phyloP scores from a whole-genome alignment of 345 rosid species.

The Citrus inodora region DNA sequence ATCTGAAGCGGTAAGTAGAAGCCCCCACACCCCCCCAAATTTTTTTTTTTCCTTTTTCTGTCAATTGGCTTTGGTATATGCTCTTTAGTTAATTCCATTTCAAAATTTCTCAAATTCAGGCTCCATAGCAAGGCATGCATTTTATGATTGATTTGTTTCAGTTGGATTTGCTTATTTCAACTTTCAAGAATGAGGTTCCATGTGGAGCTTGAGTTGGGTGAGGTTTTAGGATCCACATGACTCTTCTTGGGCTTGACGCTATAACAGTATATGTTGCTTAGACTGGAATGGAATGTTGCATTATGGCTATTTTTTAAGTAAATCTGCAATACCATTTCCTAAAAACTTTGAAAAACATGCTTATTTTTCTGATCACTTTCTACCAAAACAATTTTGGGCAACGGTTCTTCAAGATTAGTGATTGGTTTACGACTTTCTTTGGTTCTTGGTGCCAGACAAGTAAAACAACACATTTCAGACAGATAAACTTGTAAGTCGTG shows the following conservation, averaged over 20 bases:
- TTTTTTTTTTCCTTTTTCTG: constrained; percentile 1
- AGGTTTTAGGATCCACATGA: neutral
- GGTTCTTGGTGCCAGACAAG: neutral
- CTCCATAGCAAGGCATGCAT: neutral
- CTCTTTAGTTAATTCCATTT: neutral
- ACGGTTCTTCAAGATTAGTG: neutral
- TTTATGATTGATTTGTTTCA: neutral
- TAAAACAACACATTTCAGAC: neutral
- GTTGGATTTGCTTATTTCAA: neutral
- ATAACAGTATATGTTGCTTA: neutral
- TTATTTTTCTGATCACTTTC: neutral
- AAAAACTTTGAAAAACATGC: neutral
- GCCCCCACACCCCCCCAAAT: neutral
- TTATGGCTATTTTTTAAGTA: neutral
- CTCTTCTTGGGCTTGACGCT: neutral
- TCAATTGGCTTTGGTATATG: neutral
- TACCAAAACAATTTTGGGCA: neutral
- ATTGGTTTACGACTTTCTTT: neutral
- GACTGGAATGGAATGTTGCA: neutral
- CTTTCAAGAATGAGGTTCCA: neutral
- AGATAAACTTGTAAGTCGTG: neutral
- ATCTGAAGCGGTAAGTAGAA: constrained; percentile 47
- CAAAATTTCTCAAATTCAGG: neutral
- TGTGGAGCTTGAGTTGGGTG: neutral
- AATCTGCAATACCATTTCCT: neutral